Evolutionary conservation across 73 alveolate genomes (phyloP).

Genomic region (Paramecium primaurelia): DNA sequence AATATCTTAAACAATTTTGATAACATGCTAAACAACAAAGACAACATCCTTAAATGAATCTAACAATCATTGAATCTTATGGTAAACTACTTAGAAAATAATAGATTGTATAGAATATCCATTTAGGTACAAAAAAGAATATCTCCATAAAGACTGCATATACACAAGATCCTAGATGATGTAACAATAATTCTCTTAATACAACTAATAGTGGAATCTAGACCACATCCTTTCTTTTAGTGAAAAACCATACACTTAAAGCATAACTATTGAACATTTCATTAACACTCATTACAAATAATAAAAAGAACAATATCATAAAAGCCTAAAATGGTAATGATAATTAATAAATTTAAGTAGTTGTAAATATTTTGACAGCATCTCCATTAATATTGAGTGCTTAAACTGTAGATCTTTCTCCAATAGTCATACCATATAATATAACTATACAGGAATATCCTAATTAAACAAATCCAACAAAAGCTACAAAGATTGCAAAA

Average conservation of each 20-base stretch:
- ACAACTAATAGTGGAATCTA: constrained; percentile 42
- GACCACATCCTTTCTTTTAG: constrained; percentile 56
- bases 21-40: constrained; percentile 44
- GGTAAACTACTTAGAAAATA: constrained; percentile 6
- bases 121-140: constrained; percentile 38
- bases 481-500: constrained; percentile 35
- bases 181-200: neutral
- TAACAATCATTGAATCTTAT: constrained; percentile 24
- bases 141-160: constrained; percentile 52
- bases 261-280: constrained; percentile 54
- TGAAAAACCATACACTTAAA: constrained; percentile 54
- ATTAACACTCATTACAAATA: constrained; percentile 32
- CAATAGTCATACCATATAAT: constrained; percentile 58
- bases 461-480: neutral
- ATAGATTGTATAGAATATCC: neutral
- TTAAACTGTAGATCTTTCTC: neutral
- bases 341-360: neutral
- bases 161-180: constrained; percentile 56
- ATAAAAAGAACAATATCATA: constrained; percentile 33
- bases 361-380: constrained; percentile 38
- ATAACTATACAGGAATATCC: neutral
- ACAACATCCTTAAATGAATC: constrained; percentile 54
- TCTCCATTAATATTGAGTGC: constrained; percentile 37
- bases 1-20: constrained; percentile 41
- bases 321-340: constrained; percentile 4